Conservation (phyloP, 148 eudicot species). For the Chenopodium album region DNA sequence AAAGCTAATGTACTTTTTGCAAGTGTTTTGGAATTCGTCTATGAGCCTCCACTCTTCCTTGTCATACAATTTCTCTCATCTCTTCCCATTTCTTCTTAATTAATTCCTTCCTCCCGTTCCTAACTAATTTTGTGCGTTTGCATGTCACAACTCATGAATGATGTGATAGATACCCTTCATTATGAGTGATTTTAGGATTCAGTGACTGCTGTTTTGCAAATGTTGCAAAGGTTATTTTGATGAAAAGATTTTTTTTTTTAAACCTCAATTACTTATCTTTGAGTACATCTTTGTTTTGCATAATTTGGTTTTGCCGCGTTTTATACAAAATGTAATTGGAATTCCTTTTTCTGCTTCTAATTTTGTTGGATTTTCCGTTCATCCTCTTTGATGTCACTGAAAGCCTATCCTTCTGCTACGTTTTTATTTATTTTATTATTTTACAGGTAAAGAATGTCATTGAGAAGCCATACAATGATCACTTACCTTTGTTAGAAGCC, state of each 20-base stretch:
- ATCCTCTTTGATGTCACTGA: not conserved
- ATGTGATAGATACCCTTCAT: not conserved
- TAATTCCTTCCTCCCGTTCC: not conserved
- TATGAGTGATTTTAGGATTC: not conserved
- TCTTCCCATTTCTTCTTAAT: not conserved
- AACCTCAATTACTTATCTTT: not conserved
- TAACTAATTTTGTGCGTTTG: not conserved
- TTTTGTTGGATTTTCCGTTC: not conserved
- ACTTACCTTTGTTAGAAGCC: conserved; percentile 89
- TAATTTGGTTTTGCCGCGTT: not conserved
- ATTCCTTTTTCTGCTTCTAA: not conserved
- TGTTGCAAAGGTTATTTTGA: not conserved
- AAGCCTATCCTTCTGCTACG: not conserved
- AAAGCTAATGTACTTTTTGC: not conserved
- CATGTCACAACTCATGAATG: not conserved
- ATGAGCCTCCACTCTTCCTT: not conserved
- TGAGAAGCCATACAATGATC: conserved; percentile 96
- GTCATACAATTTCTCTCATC: not conserved
- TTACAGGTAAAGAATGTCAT: conserved; percentile 88
- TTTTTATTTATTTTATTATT: conserved; percentile 12
- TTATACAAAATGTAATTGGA: not conserved
- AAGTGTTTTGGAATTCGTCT: not conserved
- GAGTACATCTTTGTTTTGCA: not conserved
- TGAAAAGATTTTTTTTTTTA: not conserved
- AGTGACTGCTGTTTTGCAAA: not conserved